Conservation (phyloP, 139 green algal genomes). For the Chlorella sp. region DNA sequence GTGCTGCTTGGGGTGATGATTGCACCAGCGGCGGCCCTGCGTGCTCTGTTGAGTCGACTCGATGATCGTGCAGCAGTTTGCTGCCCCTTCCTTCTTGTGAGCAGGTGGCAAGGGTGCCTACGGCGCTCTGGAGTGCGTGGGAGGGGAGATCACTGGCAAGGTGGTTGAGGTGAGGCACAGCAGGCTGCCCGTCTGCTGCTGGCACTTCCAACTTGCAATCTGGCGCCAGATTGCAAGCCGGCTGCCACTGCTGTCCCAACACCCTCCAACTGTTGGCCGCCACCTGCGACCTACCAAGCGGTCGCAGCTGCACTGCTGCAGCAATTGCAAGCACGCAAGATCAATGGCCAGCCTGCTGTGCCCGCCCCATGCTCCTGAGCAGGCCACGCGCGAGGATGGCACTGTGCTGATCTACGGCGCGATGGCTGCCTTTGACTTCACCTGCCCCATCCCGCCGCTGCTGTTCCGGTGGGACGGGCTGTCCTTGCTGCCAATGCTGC, state of each 20-base stretch:
- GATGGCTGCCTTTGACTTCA: constrained; percentile 28
- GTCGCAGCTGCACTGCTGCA: too few relatives aligned
- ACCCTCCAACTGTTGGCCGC: too few relatives aligned
- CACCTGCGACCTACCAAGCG: too few relatives aligned
- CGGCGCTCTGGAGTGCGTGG: constrained; percentile 54
- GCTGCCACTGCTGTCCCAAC: too few relatives aligned
- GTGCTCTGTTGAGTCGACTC: too few relatives aligned
- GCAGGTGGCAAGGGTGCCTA: constrained; percentile 41
- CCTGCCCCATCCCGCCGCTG: constrained; percentile 21
- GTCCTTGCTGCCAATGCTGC: background rate
- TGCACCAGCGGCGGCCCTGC: too few relatives aligned
- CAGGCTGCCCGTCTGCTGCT: background rate
- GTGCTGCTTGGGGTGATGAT: too few relatives aligned
- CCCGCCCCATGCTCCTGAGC: too few relatives aligned
- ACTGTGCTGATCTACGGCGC: constrained; percentile 41
- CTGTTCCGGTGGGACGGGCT: constrained; percentile 29
- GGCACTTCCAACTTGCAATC: background rate
- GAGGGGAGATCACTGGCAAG: constrained; percentile 41
- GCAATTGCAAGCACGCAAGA: too few relatives aligned
- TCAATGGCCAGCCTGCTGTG: too few relatives aligned
- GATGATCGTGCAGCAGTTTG: too few relatives aligned
- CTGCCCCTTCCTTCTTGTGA: background rate
- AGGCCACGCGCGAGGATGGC: constrained; percentile 1
- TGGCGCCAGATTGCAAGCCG: too few relatives aligned
- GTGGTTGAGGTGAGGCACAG: background rate